Evolutionary conservation across 148 eudicot genomes (phyloP).

Genomic region (Cornus florida): DNA sequence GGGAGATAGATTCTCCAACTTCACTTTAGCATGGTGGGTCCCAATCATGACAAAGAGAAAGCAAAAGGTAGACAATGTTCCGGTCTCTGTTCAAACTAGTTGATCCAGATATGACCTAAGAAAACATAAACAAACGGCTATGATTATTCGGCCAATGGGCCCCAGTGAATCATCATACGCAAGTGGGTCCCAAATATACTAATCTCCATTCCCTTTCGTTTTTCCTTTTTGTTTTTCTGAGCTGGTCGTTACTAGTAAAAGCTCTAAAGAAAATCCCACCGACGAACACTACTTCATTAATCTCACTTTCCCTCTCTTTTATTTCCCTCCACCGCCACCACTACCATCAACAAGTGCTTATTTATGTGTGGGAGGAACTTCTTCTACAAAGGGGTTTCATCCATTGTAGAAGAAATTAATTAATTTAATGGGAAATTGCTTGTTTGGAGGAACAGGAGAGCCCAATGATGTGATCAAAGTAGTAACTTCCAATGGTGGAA

Average conservation of each 20-base stretch:
- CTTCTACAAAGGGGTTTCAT: no score
- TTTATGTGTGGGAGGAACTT: no score
- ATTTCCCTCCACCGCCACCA: slow-evolving; percentile 19
- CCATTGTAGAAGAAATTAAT: no score
- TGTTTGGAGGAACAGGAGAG: slow-evolving; percentile 51
- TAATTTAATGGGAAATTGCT: slow-evolving; percentile 71
- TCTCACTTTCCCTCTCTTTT: slow-evolving; percentile 28
- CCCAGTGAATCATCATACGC: not conserved
- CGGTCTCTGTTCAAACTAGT: not conserved
- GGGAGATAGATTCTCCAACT: not conserved
- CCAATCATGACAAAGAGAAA: slow-evolving; percentile 10
- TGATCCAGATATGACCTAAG: not conserved
- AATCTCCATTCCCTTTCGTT: not conserved
- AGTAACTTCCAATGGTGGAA: slow-evolving; percentile 65
- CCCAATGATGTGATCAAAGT: slow-evolving; percentile 50
- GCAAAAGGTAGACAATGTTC: not conserved
- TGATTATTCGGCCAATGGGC: not conserved
- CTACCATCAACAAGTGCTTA: not conserved
- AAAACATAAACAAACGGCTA: no score
- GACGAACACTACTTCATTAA: slow-evolving; percentile 13
- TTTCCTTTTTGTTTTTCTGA: slow-evolving; percentile 5
- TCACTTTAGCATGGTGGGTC: slow-evolving; percentile 11
- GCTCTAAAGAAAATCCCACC: slow-evolving; percentile 28
- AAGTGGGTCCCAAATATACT: no score
- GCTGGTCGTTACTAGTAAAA: slow-evolving; percentile 10